phyloP scores from a whole-genome alignment of 805 yeast species.

The Lipomyces spencermartinsiae region DNA sequence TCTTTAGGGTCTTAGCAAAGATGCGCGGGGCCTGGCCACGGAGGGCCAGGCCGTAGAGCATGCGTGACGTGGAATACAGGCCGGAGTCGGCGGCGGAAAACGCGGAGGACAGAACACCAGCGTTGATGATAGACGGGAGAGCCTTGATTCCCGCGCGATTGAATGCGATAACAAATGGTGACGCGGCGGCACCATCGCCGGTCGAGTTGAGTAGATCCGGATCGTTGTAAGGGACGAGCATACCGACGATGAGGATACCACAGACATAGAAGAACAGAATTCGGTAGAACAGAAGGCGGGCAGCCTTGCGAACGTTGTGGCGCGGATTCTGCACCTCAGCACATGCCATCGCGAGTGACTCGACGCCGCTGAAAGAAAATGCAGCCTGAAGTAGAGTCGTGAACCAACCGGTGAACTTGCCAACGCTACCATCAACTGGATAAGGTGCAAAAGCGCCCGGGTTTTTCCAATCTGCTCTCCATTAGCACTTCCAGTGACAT shows the following conservation, averaged over 20 bases:
- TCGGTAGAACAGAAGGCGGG: slow-evolving; percentile 73
- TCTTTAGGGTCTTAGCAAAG: slow-evolving; percentile 64
- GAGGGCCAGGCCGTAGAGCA: slow-evolving; percentile 71
- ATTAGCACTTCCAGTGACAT: background rate
- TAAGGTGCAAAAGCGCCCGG: slow-evolving; percentile 68
- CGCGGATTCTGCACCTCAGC: slow-evolving; percentile 80
- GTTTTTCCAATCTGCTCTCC: slow-evolving; percentile 55
- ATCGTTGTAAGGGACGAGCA: slow-evolving; percentile 74
- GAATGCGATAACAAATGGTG: slow-evolving; percentile 88
- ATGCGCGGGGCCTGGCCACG: slow-evolving; percentile 76
- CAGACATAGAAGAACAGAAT: slow-evolving; percentile 71
- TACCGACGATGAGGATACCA: slow-evolving; percentile 80
- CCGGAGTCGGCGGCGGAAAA: slow-evolving; percentile 65
- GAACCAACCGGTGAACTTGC: slow-evolving; percentile 66
- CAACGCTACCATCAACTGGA: slow-evolving; percentile 51
- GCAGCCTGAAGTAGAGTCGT: slow-evolving; percentile 68
- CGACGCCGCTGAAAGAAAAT: slow-evolving; percentile 86
- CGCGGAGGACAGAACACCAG: slow-evolving; percentile 72
- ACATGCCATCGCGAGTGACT: slow-evolving; percentile 82
- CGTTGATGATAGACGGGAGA: slow-evolving; percentile 81
- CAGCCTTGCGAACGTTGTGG: slow-evolving; percentile 75
- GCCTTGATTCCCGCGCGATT: slow-evolving; percentile 60
- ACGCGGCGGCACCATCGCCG: slow-evolving; percentile 72
- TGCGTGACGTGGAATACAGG: slow-evolving; percentile 45
- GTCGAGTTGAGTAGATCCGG: slow-evolving; percentile 64